Conservation (phyloP, 306 rosid species). For the Calophaca sinica region DNA sequence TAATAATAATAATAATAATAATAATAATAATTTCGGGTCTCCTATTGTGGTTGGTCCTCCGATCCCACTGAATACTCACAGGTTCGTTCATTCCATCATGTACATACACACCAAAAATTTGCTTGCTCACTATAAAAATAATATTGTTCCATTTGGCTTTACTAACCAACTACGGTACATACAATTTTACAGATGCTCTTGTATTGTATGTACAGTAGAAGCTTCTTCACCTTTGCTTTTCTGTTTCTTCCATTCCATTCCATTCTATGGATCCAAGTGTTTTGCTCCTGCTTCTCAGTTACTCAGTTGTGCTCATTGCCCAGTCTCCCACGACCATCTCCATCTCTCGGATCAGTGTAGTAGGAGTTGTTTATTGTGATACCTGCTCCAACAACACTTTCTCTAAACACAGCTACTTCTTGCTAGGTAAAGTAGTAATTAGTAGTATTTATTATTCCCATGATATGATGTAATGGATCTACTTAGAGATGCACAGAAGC, state of each 20-base stretch:
- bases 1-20: too few relatives aligned
- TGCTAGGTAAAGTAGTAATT: slow-evolving; percentile 59
- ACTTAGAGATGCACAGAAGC: too few relatives aligned
- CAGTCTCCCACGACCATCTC: slow-evolving; percentile 44
- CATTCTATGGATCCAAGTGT: slow-evolving; percentile 57
- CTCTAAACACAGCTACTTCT: slow-evolving; percentile 72
- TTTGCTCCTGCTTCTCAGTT: slow-evolving; percentile 46
- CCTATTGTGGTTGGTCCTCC: slow-evolving; percentile 62
- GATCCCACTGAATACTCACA: slow-evolving; percentile 65
- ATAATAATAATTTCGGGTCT: slow-evolving; percentile 50
- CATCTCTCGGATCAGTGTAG: slow-evolving; percentile 61
- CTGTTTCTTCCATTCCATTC: background rate
- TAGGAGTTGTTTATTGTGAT: slow-evolving; percentile 79
- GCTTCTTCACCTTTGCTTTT: too few relatives aligned
- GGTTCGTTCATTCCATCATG: slow-evolving; percentile 55
- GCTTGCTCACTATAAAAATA: slow-evolving; percentile 7
- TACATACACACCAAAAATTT: too few relatives aligned
- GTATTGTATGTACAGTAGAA: background rate
- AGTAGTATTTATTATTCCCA: background rate
- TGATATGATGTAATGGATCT: too few relatives aligned
- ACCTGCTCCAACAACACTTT: slow-evolving; percentile 65
- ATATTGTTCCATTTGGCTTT: slow-evolving; percentile 23
- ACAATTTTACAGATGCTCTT: too few relatives aligned
- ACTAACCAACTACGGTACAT: background rate
- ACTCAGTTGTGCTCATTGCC: slow-evolving; percentile 47